Percentiles rank a stretch among this genome's conserved stretches.
These are phyloP conservation scores for Fusarium abutilonis DNA, from an alignment of 2,329 filamentous ascomycete genomes.

Conservation along the genomic window DNA sequence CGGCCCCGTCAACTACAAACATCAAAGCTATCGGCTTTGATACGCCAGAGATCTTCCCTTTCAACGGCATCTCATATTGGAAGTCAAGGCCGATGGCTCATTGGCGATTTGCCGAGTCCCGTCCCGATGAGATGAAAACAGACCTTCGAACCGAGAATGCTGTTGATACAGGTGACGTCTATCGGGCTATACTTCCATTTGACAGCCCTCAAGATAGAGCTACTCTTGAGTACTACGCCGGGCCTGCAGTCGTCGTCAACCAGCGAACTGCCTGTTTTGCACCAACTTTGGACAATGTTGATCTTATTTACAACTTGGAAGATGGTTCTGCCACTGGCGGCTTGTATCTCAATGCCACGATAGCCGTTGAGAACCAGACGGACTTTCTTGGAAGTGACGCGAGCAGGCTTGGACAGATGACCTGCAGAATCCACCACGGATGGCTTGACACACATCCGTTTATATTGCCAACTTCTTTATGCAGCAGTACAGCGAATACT, in stretches of 20 bases:
- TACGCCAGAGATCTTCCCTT: neutral
- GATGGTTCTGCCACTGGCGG: constrained; percentile 1
- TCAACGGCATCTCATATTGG: constrained; percentile 21
- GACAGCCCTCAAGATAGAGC: neutral
- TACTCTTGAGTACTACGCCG: constrained; percentile 8
- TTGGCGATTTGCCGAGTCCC: constrained; percentile 25
- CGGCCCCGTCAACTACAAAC: neutral
- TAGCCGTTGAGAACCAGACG: neutral
- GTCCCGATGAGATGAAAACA: neutral
- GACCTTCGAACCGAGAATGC: constrained; percentile 1
- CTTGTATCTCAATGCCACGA: constrained; percentile 2
- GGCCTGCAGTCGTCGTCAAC: constrained; percentile 11
- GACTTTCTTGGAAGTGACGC: neutral
- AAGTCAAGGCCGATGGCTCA: constrained; percentile 18
- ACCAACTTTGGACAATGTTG: neutral
- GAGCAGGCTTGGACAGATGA: neutral
- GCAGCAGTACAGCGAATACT: neutral
- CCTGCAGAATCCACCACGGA: constrained; percentile 3
- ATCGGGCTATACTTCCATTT: constrained; percentile 10
- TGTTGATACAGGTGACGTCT: constrained; percentile 7
- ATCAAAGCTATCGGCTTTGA: constrained; percentile 14
- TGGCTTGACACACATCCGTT: neutral
- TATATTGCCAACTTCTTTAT: neutral
- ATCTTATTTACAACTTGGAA: neutral
- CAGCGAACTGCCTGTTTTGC: constrained; percentile 9